Conservation (phyloP, 768 basidiomycete genomes). For the Rubroboletus satanas region DNA sequence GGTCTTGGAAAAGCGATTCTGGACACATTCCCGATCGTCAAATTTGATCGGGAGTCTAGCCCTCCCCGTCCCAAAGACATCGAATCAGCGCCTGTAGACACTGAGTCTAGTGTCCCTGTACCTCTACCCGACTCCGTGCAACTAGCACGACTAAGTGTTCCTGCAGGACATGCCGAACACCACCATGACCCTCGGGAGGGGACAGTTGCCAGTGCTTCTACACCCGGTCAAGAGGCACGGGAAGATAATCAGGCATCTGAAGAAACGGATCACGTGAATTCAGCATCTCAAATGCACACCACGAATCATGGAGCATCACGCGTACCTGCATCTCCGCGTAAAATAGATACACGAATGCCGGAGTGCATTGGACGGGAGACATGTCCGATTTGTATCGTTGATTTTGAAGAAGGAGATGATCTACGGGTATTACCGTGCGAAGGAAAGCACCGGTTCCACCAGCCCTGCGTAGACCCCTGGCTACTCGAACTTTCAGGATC, state of each 20-base stretch:
- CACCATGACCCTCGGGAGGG: background rate
- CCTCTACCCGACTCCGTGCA: conserved; percentile 11
- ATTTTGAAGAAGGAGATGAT: conserved; percentile 93
- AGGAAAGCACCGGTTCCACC: conserved; percentile 87
- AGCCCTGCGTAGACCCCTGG: conserved; percentile 90
- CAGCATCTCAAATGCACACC: background rate
- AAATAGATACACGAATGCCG: conserved; percentile 46
- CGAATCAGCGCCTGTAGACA: conserved; percentile 20
- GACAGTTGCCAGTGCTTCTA: background rate
- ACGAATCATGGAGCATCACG: background rate
- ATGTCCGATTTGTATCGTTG: conserved; percentile 93
- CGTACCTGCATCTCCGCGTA: background rate
- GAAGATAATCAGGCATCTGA: conserved; percentile 1
- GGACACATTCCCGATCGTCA: conserved; percentile 93
- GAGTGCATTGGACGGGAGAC: conserved; percentile 75
- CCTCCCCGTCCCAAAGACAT: conserved; percentile 29
- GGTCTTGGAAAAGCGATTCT: conserved; percentile 90
- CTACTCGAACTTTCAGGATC: conserved; percentile 83
- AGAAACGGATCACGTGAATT: conserved; percentile 6
- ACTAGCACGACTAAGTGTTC: conserved; percentile 2
- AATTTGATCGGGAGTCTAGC: conserved; percentile 47
- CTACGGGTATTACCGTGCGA: conserved; percentile 88
- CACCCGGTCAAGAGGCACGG: background rate
- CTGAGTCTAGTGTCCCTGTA: background rate
- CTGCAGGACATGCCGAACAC: background rate